Percentiles rank a stretch among this genome's conserved stretches.
Evolutionary conservation across 176 grass and related monocot genomes (phyloP).

Genomic region (Cenchrus americanus): DNA sequence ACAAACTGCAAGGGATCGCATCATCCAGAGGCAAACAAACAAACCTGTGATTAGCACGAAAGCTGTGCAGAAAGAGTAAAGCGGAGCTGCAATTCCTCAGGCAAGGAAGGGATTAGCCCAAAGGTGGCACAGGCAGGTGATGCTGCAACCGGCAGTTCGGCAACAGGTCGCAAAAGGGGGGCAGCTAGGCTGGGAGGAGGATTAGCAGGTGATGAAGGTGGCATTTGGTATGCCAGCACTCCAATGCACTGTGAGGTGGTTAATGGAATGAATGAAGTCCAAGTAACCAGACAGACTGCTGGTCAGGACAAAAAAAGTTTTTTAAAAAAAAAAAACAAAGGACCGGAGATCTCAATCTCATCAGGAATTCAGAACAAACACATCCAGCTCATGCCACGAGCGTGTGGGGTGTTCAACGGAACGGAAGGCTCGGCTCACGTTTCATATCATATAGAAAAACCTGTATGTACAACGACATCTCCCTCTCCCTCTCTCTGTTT

Average conservation of each 20-base stretch:
- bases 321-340: neutral
- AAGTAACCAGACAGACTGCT: slow-evolving; percentile 31
- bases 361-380: slow-evolving; percentile 15
- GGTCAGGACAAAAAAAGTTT: slow-evolving; percentile 18
- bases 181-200: neutral
- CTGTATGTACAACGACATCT: slow-evolving; percentile 75
- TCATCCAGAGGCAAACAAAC: slow-evolving; percentile 22
- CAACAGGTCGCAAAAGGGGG: neutral
- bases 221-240: slow-evolving; percentile 34
- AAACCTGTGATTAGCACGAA: slow-evolving; percentile 39
- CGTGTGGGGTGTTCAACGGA: slow-evolving; percentile 26
- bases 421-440: slow-evolving; percentile 47
- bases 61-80: slow-evolving; percentile 43
- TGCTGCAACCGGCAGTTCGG: slow-evolving; percentile 17
- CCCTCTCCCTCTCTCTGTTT: slow-evolving; percentile 31
- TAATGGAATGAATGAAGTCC: slow-evolving; percentile 43
- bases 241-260: neutral
- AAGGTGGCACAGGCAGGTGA: slow-evolving; percentile 31
- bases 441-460: slow-evolving; percentile 45
- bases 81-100: slow-evolving; percentile 26
- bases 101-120: slow-evolving; percentile 50
- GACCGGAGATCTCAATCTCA: slow-evolving; percentile 19
- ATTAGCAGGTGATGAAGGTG: slow-evolving; percentile 19
- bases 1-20: neutral
- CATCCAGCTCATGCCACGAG: slow-evolving; percentile 50